Evolutionary conservation across 768 basidiomycete species (phyloP), one percentile per base, ranked within the genome.

Genomic region (Boletus edulis): DNA sequence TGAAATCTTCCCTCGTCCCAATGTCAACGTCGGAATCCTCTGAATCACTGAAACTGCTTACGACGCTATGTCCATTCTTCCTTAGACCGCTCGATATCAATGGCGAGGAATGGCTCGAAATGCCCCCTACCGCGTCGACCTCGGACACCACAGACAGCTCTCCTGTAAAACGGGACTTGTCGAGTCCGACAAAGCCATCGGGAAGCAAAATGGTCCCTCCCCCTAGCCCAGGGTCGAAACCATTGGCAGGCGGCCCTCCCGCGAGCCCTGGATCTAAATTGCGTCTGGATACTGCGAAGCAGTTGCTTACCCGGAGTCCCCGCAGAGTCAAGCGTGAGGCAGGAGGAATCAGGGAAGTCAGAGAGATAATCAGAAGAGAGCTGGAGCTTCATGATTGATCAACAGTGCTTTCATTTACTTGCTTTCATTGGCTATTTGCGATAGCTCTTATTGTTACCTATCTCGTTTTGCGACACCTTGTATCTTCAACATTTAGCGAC

Each of bases 1-100:
- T 91, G 51, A 91, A 92, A 71, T 91, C 89, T 0, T 90, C 89
- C 0, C 84, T 87, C 2, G 84, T 92, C 7, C 89, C 91, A 9
- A 82, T 91, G 57, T 92, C 90, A 18, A 71, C 76, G 27, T 84
- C 86, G 11, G 91, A 93, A 70, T 89, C 91, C 2, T 81, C 78
- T 44, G 89, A 92, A 64, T 91, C 89, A 2, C 67, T 93, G 44
- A 72, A 72, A 24, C 76, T 93, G 68, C 76, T 93, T 48, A 75
- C 79, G 17, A 76, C 78, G 40, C 72, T 91, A 13, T 92, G 91
- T 63, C 89, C 91, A 2, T 93, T 92, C 73, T 93, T 92, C 76
- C 69, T 93, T 49, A 83, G 78, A 64, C 77, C 75, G 53, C 74
- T 91, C 8, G 75, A 79, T 54, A 79, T 91, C 20, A 80, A 73